Evolutionary conservation across 768 basidiomycete species (phyloP), one percentile per base, ranked within the genome.

Genomic region (Mycena rebaudengoi): DNA sequence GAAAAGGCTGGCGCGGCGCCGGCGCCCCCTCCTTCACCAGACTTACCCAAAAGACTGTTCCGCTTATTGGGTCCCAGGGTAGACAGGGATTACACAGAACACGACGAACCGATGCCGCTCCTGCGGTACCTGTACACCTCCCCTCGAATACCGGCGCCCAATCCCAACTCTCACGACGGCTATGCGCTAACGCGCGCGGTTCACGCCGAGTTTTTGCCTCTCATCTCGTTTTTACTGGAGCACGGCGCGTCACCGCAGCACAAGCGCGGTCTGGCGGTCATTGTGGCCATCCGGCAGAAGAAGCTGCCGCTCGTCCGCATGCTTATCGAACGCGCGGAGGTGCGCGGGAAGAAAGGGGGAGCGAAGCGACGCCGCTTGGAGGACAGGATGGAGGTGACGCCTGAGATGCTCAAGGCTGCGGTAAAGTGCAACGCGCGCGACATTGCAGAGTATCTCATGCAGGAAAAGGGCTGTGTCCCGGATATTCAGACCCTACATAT

Each of bases 181-280:
- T 98, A 96, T 71, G 89, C 91, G 0, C 86, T 98, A 39, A 88
- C 88, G 16, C 88, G 86, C 66, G 94, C 96, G 2, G 92, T 95
- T 1, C 81, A 89, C 35, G 87, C 85, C 0, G 79, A 80, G 21
- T 89, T 90, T 65, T 56, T 82, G 1, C 87, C 89, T 4, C 85
- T 98, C 8, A 80, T 95, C 1, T 78, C 75, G 23, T 89, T 93
- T 67, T 82, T 98, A 16, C 86, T 98, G 49, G 78, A 80, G 3
- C 79, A 88, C 20, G 91, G 88, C 4, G 95, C 94, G 0, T 90
- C 89, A 12, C 95, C 96, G 0, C 70, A 71, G 5, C 76, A 76
- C 64, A 91, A 90, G 69, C 74, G 83, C 13, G 83, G 79, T 21
- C 78, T 95, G n/a, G 83, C 95, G 0, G 81, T 98, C 18, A 78